phyloP scores from a whole-genome alignment of 371 early-diverging fungal genomes.

The Mucor saturninus region DNA sequence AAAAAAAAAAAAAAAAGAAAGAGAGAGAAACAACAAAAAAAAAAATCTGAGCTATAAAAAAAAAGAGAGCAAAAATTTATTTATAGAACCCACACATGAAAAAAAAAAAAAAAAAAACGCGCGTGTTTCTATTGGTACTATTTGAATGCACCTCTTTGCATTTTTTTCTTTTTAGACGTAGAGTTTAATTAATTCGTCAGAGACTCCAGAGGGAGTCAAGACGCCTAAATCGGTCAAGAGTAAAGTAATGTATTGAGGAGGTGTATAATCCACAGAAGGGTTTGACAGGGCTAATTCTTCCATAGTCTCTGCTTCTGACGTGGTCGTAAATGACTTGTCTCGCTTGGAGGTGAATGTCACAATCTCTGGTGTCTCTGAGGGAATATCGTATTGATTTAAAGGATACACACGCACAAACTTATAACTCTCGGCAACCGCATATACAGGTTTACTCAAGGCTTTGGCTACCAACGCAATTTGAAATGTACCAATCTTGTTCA shows the following conservation, averaged over 20 bases:
- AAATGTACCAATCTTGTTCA: constrained; percentile 94
- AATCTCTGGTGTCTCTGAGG: constrained; percentile 69
- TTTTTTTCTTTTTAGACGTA: constrained; percentile 57
- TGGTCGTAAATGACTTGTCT: constrained; percentile 39
- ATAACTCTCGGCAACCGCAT: constrained; percentile 94
- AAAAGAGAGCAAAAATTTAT: not conserved
- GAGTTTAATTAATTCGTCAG: constrained; percentile 88
- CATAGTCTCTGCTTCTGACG: constrained; percentile 40
- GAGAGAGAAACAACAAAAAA: not conserved
- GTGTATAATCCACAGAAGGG: constrained; percentile 94
- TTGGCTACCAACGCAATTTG: constrained; percentile 95
- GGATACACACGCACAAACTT: constrained; percentile 95
- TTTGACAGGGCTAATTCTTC: constrained; percentile 61
- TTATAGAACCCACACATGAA: not conserved
- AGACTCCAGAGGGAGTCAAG: constrained; percentile 91
- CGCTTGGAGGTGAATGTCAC: constrained; percentile 61
- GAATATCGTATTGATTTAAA: constrained; percentile 86
- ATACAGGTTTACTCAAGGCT: constrained; percentile 92
- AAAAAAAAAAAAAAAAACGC: not conserved
- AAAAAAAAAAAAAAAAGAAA: not conserved
- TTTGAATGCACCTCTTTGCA: constrained; percentile 1
- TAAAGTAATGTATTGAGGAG: constrained; percentile 89
- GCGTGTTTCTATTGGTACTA: constrained; percentile 4
- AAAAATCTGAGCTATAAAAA: not conserved
- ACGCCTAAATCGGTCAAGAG: constrained; percentile 94